Evolutionary conservation across 257 asterid species (phyloP).

Genomic region (Voacanga thouarsii): DNA sequence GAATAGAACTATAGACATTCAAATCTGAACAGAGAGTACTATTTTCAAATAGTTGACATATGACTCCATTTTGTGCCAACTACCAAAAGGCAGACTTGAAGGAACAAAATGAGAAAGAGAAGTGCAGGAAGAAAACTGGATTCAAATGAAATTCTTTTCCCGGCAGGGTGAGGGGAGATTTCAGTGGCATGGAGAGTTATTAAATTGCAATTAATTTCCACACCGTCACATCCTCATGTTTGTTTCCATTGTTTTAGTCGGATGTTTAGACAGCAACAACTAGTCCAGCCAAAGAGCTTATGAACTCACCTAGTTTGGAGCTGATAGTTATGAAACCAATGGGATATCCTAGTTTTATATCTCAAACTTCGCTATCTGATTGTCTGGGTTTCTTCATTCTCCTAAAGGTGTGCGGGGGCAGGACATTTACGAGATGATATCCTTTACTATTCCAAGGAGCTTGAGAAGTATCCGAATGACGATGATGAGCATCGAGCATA

Average conservation of each 20-base stretch:
- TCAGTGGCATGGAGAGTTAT: background rate
- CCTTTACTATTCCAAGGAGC: conserved; percentile 59
- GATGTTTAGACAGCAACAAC: background rate
- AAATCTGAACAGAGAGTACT: too few species aligned
- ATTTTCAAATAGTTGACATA: background rate
- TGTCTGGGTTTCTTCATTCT: background rate
- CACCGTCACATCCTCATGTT: background rate
- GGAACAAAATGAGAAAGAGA: background rate
- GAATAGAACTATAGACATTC: too few species aligned
- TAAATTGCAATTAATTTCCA: background rate
- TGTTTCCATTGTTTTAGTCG: background rate
- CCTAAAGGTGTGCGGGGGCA: conserved; percentile 87
- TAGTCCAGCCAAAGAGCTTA: background rate
- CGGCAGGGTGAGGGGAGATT: background rate
- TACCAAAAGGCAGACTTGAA: background rate
- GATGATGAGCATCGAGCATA: conserved; percentile 74
- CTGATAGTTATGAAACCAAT: background rate
- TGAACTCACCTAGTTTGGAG: background rate
- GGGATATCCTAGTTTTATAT: background rate
- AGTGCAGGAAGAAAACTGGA: background rate
- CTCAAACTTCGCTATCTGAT: background rate
- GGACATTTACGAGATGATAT: conserved; percentile 93
- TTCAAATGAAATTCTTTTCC: background rate
- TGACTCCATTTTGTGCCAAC: background rate
- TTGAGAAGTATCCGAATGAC: conserved; percentile 54